These are phyloP conservation scores for Epichloe sibirici DNA, from an alignment of 2,329 filamentous ascomycete species.

Conservation along the genomic window DNA sequence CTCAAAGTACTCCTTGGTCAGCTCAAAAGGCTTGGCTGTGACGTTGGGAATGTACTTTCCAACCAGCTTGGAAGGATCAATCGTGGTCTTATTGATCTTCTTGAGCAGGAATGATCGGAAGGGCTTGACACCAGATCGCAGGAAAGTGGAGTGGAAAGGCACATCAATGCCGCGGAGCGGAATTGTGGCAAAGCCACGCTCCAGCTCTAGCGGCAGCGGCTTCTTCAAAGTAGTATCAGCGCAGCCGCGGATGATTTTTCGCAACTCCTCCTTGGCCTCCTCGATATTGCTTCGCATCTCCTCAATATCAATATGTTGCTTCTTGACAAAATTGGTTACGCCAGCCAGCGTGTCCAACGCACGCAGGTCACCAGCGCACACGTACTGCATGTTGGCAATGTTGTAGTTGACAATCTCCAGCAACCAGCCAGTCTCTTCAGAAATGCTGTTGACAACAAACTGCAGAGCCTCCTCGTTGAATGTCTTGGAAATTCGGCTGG, in stretches of 20 bases:
- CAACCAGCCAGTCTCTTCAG: constrained; percentile 88
- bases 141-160: constrained; percentile 97
- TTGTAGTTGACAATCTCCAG: constrained; percentile 98
- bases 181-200: constrained; percentile 94
- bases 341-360: constrained; percentile 62
- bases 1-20: constrained; percentile 98
- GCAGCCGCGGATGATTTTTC: constrained; percentile 82
- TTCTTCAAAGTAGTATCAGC: constrained; percentile 81
- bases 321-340: constrained; percentile 90
- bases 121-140: constrained; percentile 95
- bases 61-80: constrained; percentile 90
- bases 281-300: constrained; percentile 81
- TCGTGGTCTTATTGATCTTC: constrained; percentile 99
- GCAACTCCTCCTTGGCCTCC: constrained; percentile 79
- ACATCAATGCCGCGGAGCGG: constrained; percentile 96
- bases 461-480: constrained; percentile 97
- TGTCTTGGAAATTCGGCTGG: constrained; percentile 93
- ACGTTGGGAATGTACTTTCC: constrained; percentile 99
- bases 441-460: constrained; percentile 91
- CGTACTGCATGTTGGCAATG: constrained; percentile 65
- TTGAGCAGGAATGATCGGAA: constrained; percentile 97
- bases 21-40: constrained; percentile 85
- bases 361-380: constrained; percentile 57
- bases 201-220: constrained; percentile 74
- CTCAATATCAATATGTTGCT: constrained; percentile 94